Base-by-base conservation (phyloP, 495 filamentous ascomycete genomes). In the Penicillium egyptiacum region DNA sequence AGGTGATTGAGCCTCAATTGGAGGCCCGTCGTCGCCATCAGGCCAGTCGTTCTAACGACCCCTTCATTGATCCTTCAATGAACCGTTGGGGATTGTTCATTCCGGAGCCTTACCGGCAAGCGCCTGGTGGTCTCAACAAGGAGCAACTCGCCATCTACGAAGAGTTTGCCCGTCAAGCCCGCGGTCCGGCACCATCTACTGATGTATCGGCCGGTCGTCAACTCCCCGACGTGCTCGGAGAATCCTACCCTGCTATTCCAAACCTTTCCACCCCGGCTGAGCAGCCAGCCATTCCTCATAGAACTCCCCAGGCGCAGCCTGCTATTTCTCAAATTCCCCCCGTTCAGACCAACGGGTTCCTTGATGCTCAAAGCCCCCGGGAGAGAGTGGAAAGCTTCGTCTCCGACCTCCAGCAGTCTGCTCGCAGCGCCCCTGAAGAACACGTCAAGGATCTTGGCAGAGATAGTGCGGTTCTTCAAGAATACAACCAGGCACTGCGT, bases 121-220 rank as follows among this genome's bases (percentile, higher is more conserved):
- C 83, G 43, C 83, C 86, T 14, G 83, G 82, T 39, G 94, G 95
- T 7, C 77, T 99, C 30, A 98, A 96, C 61, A 80, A 86, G 46
- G 90, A 96, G 62, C 94, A 99, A 68, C 83, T 97, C 77, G 89
- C 88, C 14, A 93, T 99, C 42, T 99, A 98, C 61, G 90, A 96
- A 58, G 91, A 96, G 43, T 99, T 99, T 71, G 90, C 89, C 5
- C 82, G 91, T 42, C 89, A 93, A 66, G 83, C 87, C 10, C 85
- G 90, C 28, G 81, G 80, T 16, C 84, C 1, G 61, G 51, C 45
- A 55, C 81, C 7, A 39, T 46, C 53, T 5, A 39, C 53, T 20
- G 53, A 55, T 19, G 31, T 33, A 28, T 46, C 53, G 28, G 53
- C 43, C 16, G 41, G 83, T 28, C 81, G 83, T 28, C 79, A 81